A percentile compares a stretch with the other conserved stretches of the same genome.
These are phyloP conservation scores for Penicillium digitatum DNA, from an alignment of 2,329 filamentous ascomycete genomes.

Conservation along the genomic window DNA sequence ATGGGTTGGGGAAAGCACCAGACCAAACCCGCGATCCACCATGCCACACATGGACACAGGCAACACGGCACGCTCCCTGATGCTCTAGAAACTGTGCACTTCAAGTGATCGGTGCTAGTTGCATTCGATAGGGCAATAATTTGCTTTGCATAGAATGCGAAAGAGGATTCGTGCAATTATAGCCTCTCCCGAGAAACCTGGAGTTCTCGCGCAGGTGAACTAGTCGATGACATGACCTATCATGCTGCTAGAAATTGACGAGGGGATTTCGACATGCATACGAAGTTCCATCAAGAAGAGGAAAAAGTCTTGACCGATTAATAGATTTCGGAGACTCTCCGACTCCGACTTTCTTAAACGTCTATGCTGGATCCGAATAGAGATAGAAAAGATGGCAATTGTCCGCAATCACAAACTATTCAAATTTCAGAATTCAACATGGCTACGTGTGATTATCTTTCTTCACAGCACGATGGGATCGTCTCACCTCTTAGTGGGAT, in stretches of 20 bases:
- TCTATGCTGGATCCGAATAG: not conserved
- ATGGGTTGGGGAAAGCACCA: not conserved
- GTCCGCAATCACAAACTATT: not conserved
- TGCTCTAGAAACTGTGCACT: not conserved
- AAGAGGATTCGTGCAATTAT: not conserved
- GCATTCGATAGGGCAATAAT: not conserved
- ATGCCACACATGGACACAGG: not conserved
- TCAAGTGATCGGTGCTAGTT: not conserved
- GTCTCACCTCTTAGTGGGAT: not conserved
- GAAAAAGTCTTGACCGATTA: not conserved
- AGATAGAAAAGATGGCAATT: not conserved
- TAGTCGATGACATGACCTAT: not conserved
- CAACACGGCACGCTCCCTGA: not conserved
- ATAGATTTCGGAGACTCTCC: not conserved
- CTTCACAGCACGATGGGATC: not conserved
- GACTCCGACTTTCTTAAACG: not conserved
- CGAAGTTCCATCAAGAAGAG: not conserved
- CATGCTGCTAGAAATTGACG: not conserved
- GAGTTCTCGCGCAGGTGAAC: not conserved
- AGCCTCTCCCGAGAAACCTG: not conserved
- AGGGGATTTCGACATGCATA: not conserved
- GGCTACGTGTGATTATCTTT: not conserved
- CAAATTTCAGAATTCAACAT: not conserved
- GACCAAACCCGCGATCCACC: not conserved
- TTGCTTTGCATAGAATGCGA: not conserved